Base-by-base conservation (phyloP, 768 basidiomycete genomes). In the Lactarius tabidus region DNA sequence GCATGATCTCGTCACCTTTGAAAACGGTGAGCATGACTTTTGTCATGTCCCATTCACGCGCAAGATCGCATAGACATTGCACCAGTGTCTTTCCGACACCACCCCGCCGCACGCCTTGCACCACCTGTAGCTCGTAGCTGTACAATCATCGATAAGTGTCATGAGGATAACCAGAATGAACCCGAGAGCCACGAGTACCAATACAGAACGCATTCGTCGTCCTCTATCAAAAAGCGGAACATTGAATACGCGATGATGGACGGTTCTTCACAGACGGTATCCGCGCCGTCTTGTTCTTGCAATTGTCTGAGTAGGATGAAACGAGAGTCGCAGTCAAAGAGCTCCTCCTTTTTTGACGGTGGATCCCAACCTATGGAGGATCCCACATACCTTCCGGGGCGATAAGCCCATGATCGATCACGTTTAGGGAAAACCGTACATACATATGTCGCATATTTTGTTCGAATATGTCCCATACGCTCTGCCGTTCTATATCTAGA, bases 71-170 rank as follows among this genome's bases (percentile, higher is more conserved):
- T 23, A 93, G 74, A 26, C 75, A 74, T 3, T 78, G 74, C 72
- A 87, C 78, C 57, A 93, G 72, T 26, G 73, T 70, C 64, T 75
- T 82, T 0, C 91, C 92, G 1, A 90, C 73, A 2, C 91, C 90
- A 31, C 72, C 73, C 6, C 87, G 77, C 65, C 80, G 82, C 17
- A 70, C 74, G 1, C 69, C 53, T 41, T 74, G 57, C 0, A 78
- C 74, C 2, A 93, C 81, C 70, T 94, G 91, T 4, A 93, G 75
- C 59, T 94, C 92, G 72, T 94, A 94, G 72, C 91, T 93, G 63
- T 12, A 59, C 8, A 33, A 2, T 51, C 8, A n/a, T n/a, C n/a
- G 36, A 45, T 57, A 63, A 33, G 48, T 36, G 51, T 35, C 60
- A 51, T 31, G 26, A 29, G 31, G 18, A 20, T 64, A 36, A 39